Percentiles rank a stretch among this genome's conserved stretches.
Conservation (phyloP, 208 protist species). For the Angomonas deanei region DNA sequence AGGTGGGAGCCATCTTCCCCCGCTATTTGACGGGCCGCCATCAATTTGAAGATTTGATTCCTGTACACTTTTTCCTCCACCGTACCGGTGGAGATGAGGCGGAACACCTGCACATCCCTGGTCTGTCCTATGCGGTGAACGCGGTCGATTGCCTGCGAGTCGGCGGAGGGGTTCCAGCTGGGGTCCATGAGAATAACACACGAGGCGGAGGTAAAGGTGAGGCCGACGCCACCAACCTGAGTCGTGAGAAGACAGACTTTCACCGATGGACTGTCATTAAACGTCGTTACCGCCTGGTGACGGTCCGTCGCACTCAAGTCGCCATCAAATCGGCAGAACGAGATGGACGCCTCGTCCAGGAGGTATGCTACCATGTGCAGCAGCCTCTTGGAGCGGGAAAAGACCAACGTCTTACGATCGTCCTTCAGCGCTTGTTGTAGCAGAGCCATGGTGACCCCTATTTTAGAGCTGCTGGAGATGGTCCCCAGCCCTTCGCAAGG, state of each 20-base stretch:
- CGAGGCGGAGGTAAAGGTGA: conserved; percentile 95
- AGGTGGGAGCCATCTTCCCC: conserved; percentile 18
- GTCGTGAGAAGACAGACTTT: conserved; percentile 95
- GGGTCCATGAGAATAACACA: conserved; percentile 95
- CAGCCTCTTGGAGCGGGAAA: conserved; percentile 69
- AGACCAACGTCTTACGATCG: conserved; percentile 64
- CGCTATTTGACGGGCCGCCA: conserved; percentile 50
- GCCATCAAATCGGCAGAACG: conserved; percentile 60
- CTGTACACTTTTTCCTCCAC: conserved; percentile 99
- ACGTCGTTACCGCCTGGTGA: conserved; percentile 60
- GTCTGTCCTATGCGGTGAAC: conserved; percentile 97
- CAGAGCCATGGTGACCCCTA: conserved; percentile 50
- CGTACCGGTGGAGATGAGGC: conserved; percentile 93
- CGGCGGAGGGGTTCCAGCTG: conserved; percentile 96
- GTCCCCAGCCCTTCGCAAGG: conserved; percentile 43
- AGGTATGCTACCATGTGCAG: conserved; percentile 46
- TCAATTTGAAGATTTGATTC: conserved; percentile 95
- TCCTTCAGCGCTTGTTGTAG: conserved; percentile 29
- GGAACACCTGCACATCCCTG: conserved; percentile 92
- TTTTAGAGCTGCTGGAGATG: conserved; percentile 55
- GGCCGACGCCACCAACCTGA: conserved; percentile 96
- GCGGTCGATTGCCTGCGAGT: conserved; percentile 96
- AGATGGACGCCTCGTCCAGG: conserved; percentile 31
- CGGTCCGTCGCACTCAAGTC: conserved; percentile 42
- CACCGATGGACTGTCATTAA: conserved; percentile 58